These are phyloP conservation scores for Termitomyces sp. DNA, from an alignment of 768 basidiomycete genomes.

Conservation along the genomic window DNA sequence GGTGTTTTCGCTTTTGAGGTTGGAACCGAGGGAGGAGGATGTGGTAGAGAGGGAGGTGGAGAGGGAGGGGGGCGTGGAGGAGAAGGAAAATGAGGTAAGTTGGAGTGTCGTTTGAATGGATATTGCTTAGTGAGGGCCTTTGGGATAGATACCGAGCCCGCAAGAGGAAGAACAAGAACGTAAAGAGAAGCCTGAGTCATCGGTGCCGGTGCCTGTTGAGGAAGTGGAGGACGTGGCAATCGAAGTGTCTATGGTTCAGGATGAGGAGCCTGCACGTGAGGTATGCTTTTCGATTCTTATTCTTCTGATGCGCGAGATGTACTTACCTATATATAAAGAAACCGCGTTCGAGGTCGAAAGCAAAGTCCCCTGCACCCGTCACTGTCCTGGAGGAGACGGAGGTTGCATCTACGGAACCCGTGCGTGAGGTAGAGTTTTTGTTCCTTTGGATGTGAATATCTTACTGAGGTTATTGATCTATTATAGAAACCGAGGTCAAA, in stretches of 20 bases:
- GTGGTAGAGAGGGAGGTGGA: not conserved
- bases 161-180: not conserved
- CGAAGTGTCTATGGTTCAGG: not conserved
- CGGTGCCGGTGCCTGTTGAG: not conserved
- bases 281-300: not conserved
- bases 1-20: not conserved
- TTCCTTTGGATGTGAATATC: not conserved
- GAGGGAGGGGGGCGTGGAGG: too few relatives aligned
- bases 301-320: not conserved
- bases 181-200: too few relatives aligned
- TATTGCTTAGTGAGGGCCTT: too few relatives aligned
- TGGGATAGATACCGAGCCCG: not conserved
- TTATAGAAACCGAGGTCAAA: not conserved
- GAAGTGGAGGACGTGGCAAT: not conserved
- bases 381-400: not conserved
- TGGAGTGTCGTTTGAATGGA: not conserved
- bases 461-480: not conserved
- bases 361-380: not conserved
- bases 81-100: constrained; percentile 3
- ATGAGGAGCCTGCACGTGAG: not conserved
- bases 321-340: not conserved
- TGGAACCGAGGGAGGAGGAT: constrained; percentile 4
- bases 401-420: not conserved
- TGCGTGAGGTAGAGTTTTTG: not conserved
- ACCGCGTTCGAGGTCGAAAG: not conserved